phyloP scores from a whole-genome alignment of 1,284 basidiomycete genomes.

The Leccinum holopus region DNA sequence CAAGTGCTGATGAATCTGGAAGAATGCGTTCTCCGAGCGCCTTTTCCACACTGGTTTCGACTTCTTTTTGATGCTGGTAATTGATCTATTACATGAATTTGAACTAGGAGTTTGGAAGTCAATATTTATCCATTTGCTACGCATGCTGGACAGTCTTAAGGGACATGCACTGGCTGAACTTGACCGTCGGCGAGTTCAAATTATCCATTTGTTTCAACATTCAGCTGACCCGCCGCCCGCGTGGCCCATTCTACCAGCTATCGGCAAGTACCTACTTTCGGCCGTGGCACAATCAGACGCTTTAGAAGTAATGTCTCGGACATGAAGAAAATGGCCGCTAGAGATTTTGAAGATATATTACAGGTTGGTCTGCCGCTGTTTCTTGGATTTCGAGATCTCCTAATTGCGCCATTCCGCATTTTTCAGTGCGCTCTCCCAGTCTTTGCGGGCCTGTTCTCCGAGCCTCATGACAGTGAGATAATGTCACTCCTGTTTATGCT shows the following conservation, averaged over 20 bases:
- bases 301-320: not conserved
- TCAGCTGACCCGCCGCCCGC: not conserved
- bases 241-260: not conserved
- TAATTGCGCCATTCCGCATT: not conserved
- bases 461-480: not conserved
- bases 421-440: not conserved
- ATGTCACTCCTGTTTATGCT: not conserved
- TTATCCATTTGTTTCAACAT: not conserved
- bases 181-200: not conserved
- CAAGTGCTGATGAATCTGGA: not conserved
- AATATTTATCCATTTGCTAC: not conserved
- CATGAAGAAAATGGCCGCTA: not conserved
- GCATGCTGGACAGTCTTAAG: not conserved
- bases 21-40: not conserved
- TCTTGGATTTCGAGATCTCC: not conserved
- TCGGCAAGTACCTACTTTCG: not conserved
- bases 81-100: not conserved
- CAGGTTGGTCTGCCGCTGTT: not conserved
- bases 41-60: not conserved
- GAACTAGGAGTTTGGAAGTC: not conserved
- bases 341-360: not conserved
- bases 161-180: not conserved
- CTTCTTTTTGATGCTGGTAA: not conserved
- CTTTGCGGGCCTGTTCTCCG: not conserved
- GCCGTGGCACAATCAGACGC: not conserved